Percentiles rank a stretch among this genome's conserved stretches.
phyloP scores from a whole-genome alignment of 2,329 filamentous ascomycete genomes.

The Penicillium sp. region DNA sequence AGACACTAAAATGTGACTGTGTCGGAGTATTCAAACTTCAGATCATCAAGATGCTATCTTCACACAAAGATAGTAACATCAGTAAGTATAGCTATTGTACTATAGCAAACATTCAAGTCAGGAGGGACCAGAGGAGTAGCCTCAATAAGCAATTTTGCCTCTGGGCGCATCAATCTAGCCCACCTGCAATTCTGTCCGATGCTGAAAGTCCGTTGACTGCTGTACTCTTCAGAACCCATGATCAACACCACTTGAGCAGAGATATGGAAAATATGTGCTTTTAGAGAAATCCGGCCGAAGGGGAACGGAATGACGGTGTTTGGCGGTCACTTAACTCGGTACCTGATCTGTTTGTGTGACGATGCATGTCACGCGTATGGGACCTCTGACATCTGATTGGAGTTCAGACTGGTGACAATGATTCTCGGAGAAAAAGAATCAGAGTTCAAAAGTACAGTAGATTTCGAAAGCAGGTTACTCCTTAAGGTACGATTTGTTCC shows the following conservation, averaged over 20 bases:
- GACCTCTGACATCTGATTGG: slow-evolving; percentile 10
- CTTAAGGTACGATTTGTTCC: too few relatives aligned
- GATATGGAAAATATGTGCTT: neutral
- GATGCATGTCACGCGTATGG: slow-evolving; percentile 8
- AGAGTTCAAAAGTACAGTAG: neutral
- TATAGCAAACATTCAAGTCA: neutral
- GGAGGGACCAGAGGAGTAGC: neutral
- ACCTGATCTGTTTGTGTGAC: slow-evolving; percentile 24
- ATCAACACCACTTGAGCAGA: neutral
- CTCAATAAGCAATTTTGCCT: neutral
- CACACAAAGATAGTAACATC: neutral
- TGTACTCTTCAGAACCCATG: neutral
- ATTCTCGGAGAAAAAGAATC: slow-evolving; percentile 10
- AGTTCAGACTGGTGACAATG: slow-evolving; percentile 10
- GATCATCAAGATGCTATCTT: neutral
- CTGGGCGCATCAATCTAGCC: neutral
- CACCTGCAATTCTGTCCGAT: neutral
- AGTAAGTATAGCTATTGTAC: neutral
- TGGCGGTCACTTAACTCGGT: slow-evolving; percentile 13
- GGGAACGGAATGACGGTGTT: neutral
- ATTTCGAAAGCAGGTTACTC: too few relatives aligned
- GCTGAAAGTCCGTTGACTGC: neutral
- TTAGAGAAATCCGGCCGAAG: neutral
- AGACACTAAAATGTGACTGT: neutral
- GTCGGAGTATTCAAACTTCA: neutral